Conservation (phyloP, 257 asterid genomes). For the Solanum virginianum region DNA sequence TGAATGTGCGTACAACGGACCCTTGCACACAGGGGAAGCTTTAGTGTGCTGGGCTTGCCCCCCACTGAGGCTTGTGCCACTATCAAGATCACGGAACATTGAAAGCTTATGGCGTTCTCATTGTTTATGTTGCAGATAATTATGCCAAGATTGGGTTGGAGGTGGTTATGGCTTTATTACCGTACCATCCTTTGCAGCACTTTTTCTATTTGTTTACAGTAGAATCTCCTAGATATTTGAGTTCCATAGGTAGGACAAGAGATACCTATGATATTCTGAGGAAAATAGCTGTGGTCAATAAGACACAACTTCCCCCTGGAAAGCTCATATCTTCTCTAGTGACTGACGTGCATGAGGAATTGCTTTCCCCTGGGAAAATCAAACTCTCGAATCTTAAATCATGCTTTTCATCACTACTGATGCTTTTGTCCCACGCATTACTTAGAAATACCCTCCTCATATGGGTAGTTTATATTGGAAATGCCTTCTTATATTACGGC, state of each 20-base stretch:
- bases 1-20: too few species aligned
- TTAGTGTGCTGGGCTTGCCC: too few species aligned
- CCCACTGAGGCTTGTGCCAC: neutral
- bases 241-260: conserved; percentile 25
- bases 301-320: conserved; percentile 45
- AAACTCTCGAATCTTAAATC: conserved; percentile 3
- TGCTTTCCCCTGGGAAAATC: conserved; percentile 7
- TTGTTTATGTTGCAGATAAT: conserved; percentile 19
- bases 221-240: conserved; percentile 69
- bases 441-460: conserved; percentile 15
- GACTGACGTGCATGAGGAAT: conserved; percentile 6
- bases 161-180: conserved; percentile 64
- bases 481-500: conserved; percentile 62
- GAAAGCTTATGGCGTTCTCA: neutral
- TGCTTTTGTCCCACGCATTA: conserved; percentile 37
- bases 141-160: conserved; percentile 63
- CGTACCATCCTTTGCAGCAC: conserved; percentile 31
- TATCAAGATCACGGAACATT: neutral
- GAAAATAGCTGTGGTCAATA: conserved; percentile 35
- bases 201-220: conserved; percentile 35
- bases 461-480: conserved; percentile 55
- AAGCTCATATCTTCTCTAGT: conserved; percentile 29
- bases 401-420: conserved; percentile 21
- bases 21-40: too few species aligned
- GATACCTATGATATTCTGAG: conserved; percentile 30